Evolutionary conservation across 116 monocot genomes (phyloP), one percentile per base, ranked within the genome.

Genomic region (Dioscorea cayenensis): DNA sequence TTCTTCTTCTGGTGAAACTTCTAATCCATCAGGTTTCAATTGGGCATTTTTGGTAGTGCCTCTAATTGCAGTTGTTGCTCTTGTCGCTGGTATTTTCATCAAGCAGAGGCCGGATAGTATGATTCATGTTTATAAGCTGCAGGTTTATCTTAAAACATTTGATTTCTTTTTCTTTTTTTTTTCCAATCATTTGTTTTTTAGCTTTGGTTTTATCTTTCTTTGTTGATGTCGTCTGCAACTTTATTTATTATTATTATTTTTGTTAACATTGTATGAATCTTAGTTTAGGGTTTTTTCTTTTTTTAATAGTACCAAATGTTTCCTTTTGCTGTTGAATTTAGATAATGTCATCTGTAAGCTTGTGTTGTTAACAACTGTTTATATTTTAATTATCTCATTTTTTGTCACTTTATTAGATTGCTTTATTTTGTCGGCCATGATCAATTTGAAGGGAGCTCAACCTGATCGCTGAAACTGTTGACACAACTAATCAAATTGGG

Each of bases 361-460:
- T 25, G 25, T 25, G 1, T 25, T 25, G 25, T 25, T 0, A 25
- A 25, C 25, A 25, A 1, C 0, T 25, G 25, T 25, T 25, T 25
- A 25, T 25, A 25, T 25, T 25, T 25, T 0, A 18, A 52, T 52
- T 10, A 13, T 52, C 52, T 3, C 18, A 16, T 52, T 52, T 3
- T 52, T 52, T 52, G 3, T 52, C 1, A 55, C 17, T n/a, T 55
- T 55, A 2, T 55, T 55, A 95, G 95, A 92, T 96, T 84, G 96
- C 90, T 11, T 72, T 96, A 49, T 79, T 92, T 71, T 92, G 96
- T 11, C 78, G 90, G 80, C 92, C 96, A 35, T 75, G 90, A 29
- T 84, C 96, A 52, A 77, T 96, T 64, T 90, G 92, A 29, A 87
- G 78, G 50, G 90, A 96, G 75, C 96, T 96, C 79, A 88, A 96